Evolutionary conservation across 148 eudicot genomes (phyloP).

Genomic region (Linanthus parryae): DNA sequence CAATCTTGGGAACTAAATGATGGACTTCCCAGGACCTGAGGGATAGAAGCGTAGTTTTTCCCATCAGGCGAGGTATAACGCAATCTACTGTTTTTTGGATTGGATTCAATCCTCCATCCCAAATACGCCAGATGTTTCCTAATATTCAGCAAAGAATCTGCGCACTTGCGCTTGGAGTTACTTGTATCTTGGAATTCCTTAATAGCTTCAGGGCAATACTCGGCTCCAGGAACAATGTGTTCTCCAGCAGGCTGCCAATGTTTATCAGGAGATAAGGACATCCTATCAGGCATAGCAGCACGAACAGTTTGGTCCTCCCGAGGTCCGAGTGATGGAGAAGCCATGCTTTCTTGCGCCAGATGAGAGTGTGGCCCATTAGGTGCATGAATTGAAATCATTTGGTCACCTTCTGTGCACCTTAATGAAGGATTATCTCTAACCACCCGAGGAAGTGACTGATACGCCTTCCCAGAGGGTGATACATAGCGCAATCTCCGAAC

Average conservation of each 20-base stretch:
- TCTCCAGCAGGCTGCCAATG: slow-evolving; percentile 6
- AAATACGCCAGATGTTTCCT: slow-evolving; percentile 51
- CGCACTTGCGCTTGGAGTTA: no score
- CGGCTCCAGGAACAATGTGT: slow-evolving; percentile 3
- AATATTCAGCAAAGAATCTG: slow-evolving; percentile 9
- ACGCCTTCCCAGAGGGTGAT: slow-evolving; percentile 40
- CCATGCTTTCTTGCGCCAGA: no score
- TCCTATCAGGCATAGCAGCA: no score
- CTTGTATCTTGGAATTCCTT: slow-evolving; percentile 9
- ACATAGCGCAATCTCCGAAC: slow-evolving; percentile 26
- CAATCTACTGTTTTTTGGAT: no score
- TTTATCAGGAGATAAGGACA: no score
- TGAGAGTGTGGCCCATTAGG: no score
- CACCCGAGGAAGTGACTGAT: slow-evolving; percentile 24
- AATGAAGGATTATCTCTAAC: not conserved
- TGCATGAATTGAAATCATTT: no score
- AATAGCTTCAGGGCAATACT: slow-evolving; percentile 9
- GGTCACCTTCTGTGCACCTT: no score
- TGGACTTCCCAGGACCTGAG: no score
- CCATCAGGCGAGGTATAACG: slow-evolving; percentile 61
- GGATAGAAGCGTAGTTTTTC: slow-evolving; percentile 25
- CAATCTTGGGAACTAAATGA: no score
- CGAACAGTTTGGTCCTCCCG: no score
- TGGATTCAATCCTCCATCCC: slow-evolving; percentile 63
- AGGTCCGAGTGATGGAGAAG: not conserved